Conservation (phyloP, 2,329 filamentous ascomycete species). For the Nemania sp. region DNA sequence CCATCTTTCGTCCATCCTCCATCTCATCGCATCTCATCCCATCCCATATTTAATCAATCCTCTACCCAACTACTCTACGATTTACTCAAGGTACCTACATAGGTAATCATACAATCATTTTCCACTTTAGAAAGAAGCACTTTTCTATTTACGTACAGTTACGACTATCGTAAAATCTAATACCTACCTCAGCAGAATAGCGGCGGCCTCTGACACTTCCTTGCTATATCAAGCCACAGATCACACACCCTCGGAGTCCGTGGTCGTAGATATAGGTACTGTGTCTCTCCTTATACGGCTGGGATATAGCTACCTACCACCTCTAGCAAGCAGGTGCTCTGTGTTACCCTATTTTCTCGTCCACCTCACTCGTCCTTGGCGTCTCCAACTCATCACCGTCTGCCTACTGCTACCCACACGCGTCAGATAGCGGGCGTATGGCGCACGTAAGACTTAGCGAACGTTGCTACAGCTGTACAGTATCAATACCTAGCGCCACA, state of each 20-base stretch:
- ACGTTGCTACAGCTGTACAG: not conserved
- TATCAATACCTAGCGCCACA: no score
- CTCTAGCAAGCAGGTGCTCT: not conserved
- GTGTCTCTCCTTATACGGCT: no score
- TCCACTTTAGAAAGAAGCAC: no score
- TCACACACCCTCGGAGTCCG: not conserved
- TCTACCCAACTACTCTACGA: no score
- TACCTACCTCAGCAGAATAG: not conserved
- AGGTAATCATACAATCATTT: no score
- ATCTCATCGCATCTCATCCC: no score
- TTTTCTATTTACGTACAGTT: no score
- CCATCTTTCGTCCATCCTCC: no score
- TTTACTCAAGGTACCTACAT: no score
- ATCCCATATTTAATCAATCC: no score
- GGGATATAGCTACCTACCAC: not conserved
- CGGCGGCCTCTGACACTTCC: not conserved
- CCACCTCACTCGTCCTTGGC: constrained; percentile 13
- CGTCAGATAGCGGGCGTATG: constrained; percentile 9
- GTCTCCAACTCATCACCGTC: constrained; percentile 18
- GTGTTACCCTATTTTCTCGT: not conserved
- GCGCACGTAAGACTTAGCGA: not conserved
- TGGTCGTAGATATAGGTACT: no score
- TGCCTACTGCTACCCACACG: constrained; percentile 11
- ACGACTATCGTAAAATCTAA: not conserved
- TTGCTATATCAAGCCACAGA: not conserved